A percentile compares a stretch with the other conserved stretches of the same genome.
phyloP scores from a whole-genome alignment of 169 alveolate species.

The Babesia divergens region DNA sequence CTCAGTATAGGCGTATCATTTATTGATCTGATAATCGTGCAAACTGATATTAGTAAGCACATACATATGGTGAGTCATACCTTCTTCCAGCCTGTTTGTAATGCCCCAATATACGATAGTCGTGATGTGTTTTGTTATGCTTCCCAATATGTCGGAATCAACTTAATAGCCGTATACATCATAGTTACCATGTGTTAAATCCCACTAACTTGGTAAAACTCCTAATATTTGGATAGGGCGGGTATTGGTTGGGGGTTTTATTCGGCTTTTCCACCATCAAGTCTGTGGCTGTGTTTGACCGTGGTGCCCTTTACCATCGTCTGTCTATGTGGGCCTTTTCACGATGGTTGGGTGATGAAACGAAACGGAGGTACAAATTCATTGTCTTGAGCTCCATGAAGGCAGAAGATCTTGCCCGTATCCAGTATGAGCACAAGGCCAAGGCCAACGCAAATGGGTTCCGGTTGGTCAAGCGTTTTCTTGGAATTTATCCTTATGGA shows the following conservation, averaged over 20 bases:
- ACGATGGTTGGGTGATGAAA: not conserved
- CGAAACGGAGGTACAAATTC: not conserved
- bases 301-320: slow-evolving; percentile 18
- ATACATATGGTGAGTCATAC: slow-evolving; percentile 25
- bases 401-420: not conserved
- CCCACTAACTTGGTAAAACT: not conserved
- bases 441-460: not conserved
- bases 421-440: not conserved
- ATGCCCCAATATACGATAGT: too few species aligned
- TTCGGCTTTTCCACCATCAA: slow-evolving; percentile 21
- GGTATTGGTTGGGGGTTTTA: slow-evolving; percentile 3
- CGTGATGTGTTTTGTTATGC: too few species aligned
- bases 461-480: not conserved
- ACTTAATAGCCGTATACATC: too few species aligned
- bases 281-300: slow-evolving; percentile 3
- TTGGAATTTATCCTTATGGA: slow-evolving; percentile 18
- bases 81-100: too few species aligned
- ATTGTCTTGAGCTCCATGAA: not conserved
- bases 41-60: not conserved
- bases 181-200: too few species aligned
- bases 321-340: not conserved
- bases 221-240: not conserved
- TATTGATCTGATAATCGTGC: not conserved
- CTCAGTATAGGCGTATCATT: not conserved
- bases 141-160: too few species aligned